Conservation (phyloP, 129 eudicot species). For the Deinandra increscens region DNA sequence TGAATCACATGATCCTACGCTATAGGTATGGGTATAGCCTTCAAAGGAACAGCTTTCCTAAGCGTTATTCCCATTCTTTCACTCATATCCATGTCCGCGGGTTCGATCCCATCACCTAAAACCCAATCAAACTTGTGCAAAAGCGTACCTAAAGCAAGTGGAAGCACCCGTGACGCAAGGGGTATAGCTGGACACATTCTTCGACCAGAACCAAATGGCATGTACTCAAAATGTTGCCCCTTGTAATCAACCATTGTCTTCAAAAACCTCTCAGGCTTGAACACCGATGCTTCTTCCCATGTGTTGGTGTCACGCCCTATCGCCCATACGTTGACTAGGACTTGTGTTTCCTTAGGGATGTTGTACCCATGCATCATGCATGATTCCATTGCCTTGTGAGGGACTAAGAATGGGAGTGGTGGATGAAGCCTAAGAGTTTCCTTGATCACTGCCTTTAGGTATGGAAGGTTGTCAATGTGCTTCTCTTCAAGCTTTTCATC, state of each 20-base stretch:
- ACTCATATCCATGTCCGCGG: conserved; percentile 47
- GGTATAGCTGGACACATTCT: conserved; percentile 76
- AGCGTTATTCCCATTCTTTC: conserved; percentile 71
- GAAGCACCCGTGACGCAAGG: conserved; percentile 51
- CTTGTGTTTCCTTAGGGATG: conserved; percentile 61
- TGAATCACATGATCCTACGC: conserved; percentile 1
- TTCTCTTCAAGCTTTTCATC: conserved; percentile 40
- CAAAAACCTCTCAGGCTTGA: conserved; percentile 64
- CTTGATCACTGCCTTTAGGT: conserved; percentile 62
- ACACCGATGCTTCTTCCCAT: conserved; percentile 48
- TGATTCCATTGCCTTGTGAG: conserved; percentile 64
- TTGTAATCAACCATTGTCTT: conserved; percentile 46
- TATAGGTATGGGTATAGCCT: conserved; percentile 47
- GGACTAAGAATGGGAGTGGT: conserved; percentile 64
- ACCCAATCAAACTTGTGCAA: conserved; percentile 59
- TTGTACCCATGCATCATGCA: conserved; percentile 48
- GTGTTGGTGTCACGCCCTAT: conserved; percentile 54
- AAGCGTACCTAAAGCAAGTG: conserved; percentile 55
- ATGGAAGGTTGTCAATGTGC: conserved; percentile 48
- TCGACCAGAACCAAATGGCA: conserved; percentile 71
- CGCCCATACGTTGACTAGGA: conserved; percentile 67
- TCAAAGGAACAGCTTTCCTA: conserved; percentile 53
- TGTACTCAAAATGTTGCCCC: conserved; percentile 58
- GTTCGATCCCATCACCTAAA: conserved; percentile 36
- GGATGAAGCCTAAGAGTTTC: conserved; percentile 74